Percentiles rank a stretch among this genome's conserved stretches.
phyloP scores from a whole-genome alignment of 345 rosid genomes.

The Raphanus sativus region DNA sequence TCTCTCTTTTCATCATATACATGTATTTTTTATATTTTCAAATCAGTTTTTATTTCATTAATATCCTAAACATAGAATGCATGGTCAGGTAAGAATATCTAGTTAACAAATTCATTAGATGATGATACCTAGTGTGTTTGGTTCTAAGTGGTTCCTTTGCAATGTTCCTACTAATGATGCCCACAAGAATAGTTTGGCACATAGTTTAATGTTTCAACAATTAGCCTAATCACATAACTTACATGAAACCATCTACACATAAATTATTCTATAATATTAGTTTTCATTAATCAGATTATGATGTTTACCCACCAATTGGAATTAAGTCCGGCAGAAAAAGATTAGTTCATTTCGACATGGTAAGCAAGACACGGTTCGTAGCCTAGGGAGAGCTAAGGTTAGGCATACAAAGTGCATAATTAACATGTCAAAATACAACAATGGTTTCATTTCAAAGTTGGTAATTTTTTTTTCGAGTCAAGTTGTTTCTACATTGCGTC shows the following conservation, averaged over 20 bases:
- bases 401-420: conserved; percentile 16
- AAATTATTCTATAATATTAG: neutral
- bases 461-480: neutral
- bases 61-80: no score
- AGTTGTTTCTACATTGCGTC: neutral
- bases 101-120: no score
- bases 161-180: conserved; percentile 8
- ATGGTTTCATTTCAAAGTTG: neutral
- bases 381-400: neutral
- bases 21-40: no score
- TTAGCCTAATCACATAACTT: conserved; percentile 25
- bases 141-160: conserved; percentile 19
- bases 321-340: neutral
- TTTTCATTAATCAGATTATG: conserved; percentile 4
- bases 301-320: conserved; percentile 22
- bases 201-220: conserved; percentile 20
- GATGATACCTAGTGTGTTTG: no score
- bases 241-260: conserved; percentile 9
- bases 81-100: no score
- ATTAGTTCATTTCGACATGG: neutral
- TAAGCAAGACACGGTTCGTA: neutral
- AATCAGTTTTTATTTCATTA: no score
- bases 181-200: conserved; percentile 24
- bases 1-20: no score
- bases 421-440: neutral